A percentile compares a stretch with the other conserved stretches of the same genome.
Evolutionary conservation across 176 grass and related monocot genomes (phyloP).

Genomic region (Coix lacrymajobi): DNA sequence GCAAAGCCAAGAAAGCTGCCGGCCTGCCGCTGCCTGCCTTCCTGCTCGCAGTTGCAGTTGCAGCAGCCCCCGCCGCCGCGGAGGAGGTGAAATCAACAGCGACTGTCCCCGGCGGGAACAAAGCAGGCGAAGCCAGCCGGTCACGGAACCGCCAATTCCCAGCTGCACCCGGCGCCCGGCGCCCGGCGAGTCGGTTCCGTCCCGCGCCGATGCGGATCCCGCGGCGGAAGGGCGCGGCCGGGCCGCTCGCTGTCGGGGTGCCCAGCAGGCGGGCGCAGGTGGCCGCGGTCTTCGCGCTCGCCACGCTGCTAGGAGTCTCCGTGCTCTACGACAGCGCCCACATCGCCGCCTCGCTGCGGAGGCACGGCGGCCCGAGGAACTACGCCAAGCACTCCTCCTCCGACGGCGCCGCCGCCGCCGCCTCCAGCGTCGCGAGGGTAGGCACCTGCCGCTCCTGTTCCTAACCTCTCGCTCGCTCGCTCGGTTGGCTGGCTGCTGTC

Average conservation of each 20-base stretch:
- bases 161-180: not conserved
- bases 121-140: not conserved
- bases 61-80: not conserved
- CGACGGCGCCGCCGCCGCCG: not conserved
- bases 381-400: constrained; percentile 31
- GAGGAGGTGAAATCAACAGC: not conserved
- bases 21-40: not conserved
- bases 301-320: constrained; percentile 34
- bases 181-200: not conserved
- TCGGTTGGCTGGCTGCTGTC: not conserved
- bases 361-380: constrained; percentile 4
- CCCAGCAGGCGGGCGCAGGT: constrained; percentile 48
- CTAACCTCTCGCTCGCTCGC: not conserved
- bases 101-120: not conserved
- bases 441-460: not conserved
- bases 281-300: constrained; percentile 57
- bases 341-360: constrained; percentile 45
- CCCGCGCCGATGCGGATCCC: constrained; percentile 43
- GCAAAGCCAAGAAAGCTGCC: not conserved
- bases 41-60: not conserved
- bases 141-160: not conserved
- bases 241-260: constrained; percentile 6
- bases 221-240: constrained; percentile 25
- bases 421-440: not conserved
- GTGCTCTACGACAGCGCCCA: constrained; percentile 58